Evolutionary conservation across 2,329 filamentous ascomycete genomes (phyloP).

Genomic region (Microsporum ferrugineum): DNA sequence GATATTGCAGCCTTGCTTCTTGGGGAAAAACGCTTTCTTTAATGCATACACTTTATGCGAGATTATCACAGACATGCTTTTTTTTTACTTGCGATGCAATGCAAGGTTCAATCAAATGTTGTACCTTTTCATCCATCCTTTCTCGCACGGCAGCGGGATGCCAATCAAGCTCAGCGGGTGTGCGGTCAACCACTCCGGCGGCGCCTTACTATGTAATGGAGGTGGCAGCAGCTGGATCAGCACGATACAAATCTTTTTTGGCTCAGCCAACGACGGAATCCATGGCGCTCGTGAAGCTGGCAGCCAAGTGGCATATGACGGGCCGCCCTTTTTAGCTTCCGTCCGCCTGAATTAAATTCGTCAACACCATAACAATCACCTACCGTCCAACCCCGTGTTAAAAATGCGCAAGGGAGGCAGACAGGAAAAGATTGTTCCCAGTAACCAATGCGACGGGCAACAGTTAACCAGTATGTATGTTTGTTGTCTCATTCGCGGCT

Average conservation of each 20-base stretch:
- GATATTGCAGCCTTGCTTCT: neutral
- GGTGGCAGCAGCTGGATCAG: neutral
- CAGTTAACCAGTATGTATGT: neutral
- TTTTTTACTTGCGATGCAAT: neutral
- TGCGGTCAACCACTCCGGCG: constrained; percentile 1
- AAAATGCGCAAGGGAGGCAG: neutral
- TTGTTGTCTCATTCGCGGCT: neutral
- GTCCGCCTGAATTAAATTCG: neutral
- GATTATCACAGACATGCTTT: neutral
- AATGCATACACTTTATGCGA: neutral
- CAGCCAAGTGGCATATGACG: neutral
- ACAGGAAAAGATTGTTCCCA: neutral
- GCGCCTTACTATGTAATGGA: neutral
- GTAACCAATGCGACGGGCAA: neutral
- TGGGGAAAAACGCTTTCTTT: neutral
- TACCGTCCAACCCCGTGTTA: neutral
- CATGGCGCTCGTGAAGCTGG: neutral
- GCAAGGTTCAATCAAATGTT: neutral
- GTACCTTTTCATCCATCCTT: neutral
- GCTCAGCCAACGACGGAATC: neutral
- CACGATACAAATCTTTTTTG: neutral
- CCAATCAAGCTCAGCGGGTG: constrained; percentile 2
- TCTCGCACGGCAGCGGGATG: neutral
- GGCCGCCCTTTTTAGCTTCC: constrained; percentile 2
- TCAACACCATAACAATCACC: neutral